Conservation (phyloP, 768 basidiomycete genomes). For the Leccinum truebloodii region DNA sequence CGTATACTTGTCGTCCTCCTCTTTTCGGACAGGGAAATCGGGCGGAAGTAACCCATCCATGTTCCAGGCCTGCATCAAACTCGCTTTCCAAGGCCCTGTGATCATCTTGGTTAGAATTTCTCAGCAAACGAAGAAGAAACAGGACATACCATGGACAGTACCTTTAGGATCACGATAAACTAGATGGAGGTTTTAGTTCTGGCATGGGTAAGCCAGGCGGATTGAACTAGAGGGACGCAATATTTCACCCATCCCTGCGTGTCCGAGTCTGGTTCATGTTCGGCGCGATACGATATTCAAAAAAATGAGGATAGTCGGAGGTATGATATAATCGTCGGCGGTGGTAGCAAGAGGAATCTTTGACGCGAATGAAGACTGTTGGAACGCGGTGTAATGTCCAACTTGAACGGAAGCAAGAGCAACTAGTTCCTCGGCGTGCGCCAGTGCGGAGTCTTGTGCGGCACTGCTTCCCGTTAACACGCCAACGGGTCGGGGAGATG, state of each 20-base stretch:
- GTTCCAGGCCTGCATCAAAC: slow-evolving; percentile 88
- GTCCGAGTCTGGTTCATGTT: slow-evolving; percentile 56
- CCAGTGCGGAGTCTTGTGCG: slow-evolving; percentile 36
- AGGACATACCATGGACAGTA: slow-evolving; percentile 66
- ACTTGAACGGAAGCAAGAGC: slow-evolving; percentile 68
- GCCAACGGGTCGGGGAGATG: slow-evolving; percentile 29
- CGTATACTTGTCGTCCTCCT: slow-evolving; percentile 68
- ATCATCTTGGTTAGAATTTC: slow-evolving; percentile 12
- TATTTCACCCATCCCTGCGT: slow-evolving; percentile 44
- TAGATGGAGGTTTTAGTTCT: slow-evolving; percentile 61
- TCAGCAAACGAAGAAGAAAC: background rate
- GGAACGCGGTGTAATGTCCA: slow-evolving; percentile 90
- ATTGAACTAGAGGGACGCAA: slow-evolving; percentile 66
- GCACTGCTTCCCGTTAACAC: slow-evolving; percentile 32
- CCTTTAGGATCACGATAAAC: slow-evolving; percentile 82
- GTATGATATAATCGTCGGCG: slow-evolving; percentile 89
- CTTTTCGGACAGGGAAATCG: slow-evolving; percentile 77
- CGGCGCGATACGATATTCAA: slow-evolving; percentile 56
- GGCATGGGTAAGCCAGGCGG: slow-evolving; percentile 82
- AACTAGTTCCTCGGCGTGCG: slow-evolving; percentile 65
- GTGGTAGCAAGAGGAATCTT: slow-evolving; percentile 86
- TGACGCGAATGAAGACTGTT: slow-evolving; percentile 84
- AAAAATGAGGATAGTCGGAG: slow-evolving; percentile 85
- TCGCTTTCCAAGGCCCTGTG: slow-evolving; percentile 83
- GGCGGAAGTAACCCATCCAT: slow-evolving; percentile 81